These are phyloP conservation scores for Citeromyces hawaiiensis DNA, from an alignment of 1,139 yeast species.

Conservation along the genomic window DNA sequence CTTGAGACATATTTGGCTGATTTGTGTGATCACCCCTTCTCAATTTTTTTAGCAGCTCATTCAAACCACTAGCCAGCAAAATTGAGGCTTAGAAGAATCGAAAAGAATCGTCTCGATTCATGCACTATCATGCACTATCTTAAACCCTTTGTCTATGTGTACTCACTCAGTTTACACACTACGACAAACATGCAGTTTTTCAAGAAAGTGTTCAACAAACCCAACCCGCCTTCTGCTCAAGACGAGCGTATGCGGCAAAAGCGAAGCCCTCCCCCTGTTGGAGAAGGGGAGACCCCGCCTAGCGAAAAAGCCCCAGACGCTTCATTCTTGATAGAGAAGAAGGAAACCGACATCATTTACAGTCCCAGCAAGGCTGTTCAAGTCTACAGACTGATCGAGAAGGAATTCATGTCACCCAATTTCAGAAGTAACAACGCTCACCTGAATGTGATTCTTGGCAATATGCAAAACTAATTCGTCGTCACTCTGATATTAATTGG, in stretches of 20 bases:
- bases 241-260: not conserved
- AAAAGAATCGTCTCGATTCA: too few relatives aligned
- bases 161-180: not conserved
- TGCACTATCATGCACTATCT: too few relatives aligned
- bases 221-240: not conserved
- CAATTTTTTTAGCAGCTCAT: too few relatives aligned
- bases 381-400: not conserved
- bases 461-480: not conserved
- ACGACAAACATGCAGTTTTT: too few relatives aligned
- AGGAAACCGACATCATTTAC: not conserved
- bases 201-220: not conserved
- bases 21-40: too few relatives aligned
- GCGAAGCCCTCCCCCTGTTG: not conserved
- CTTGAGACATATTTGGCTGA: too few relatives aligned
- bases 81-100: too few relatives aligned
- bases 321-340: not conserved
- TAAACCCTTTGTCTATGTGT: not conserved
- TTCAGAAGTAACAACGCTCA: not conserved
- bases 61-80: too few relatives aligned
- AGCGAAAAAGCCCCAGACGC: not conserved
- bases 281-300: not conserved
- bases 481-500: not conserved
- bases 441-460: too few relatives aligned
- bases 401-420: not conserved
- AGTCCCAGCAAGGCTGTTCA: not conserved